phyloP scores from a whole-genome alignment of 768 basidiomycete genomes.

The Amylocystis lapponica region DNA sequence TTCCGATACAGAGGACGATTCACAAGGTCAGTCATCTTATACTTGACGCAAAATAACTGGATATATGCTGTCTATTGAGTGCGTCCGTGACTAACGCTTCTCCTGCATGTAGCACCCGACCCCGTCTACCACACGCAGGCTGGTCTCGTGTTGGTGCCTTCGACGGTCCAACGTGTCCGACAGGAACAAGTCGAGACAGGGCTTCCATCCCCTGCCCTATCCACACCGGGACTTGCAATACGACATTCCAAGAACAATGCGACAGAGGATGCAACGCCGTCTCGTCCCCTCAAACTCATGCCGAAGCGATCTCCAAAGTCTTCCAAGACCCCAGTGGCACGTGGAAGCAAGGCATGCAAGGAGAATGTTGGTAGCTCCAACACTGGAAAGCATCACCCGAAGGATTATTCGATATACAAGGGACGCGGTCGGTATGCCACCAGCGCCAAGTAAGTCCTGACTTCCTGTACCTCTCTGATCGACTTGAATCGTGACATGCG shows the following conservation, averaged over 20 bases:
- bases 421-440: slow-evolving; percentile 15
- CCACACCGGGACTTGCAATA: background rate
- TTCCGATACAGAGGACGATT: slow-evolving; percentile 16
- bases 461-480: slow-evolving; percentile 37
- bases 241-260: background rate
- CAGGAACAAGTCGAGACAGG: no score
- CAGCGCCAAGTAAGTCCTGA: slow-evolving; percentile 15
- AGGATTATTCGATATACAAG: slow-evolving; percentile 15
- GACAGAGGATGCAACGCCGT: background rate
- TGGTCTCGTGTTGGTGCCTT: no score
- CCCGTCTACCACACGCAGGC: slow-evolving; percentile 1
- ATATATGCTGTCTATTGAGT: background rate
- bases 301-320: background rate
- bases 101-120: slow-evolving; percentile 1
- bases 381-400: slow-evolving; percentile 1
- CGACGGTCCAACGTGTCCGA: no score
- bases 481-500: slow-evolving; percentile 31
- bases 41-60: no score
- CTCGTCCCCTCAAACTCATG: background rate
- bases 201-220: no score
- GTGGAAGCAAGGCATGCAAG: background rate
- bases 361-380: slow-evolving; percentile 7
- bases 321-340: background rate
- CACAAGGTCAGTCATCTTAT: slow-evolving; percentile 11
- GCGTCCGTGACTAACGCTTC: background rate